Conservation (phyloP, 352 stramenopile genomes). For the Globisporangium abappressorium region DNA sequence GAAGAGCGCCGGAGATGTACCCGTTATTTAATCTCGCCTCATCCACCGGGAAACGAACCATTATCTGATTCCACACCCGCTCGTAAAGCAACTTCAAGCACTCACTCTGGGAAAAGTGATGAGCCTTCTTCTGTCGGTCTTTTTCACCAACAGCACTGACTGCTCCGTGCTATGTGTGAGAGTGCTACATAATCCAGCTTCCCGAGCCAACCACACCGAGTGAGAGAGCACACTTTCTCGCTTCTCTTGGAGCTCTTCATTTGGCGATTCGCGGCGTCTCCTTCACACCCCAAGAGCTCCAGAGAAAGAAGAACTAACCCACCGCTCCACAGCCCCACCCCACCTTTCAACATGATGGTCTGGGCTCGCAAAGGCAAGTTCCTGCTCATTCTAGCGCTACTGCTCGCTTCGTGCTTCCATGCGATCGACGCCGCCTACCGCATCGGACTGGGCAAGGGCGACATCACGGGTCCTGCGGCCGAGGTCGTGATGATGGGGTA, state of each 20-base stretch:
- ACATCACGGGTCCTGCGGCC: slow-evolving; percentile 58
- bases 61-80: not conserved
- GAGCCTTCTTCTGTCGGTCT: not conserved
- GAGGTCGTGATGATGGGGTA: slow-evolving; percentile 72
- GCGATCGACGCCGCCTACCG: slow-evolving; percentile 24
- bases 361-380: not conserved
- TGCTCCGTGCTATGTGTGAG: too few relatives aligned
- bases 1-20: not conserved
- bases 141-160: not conserved
- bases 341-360: not conserved
- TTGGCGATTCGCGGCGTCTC: not conserved
- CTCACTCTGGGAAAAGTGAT: not conserved
- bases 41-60: not conserved
- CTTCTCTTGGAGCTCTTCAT: not conserved
- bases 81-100: not conserved
- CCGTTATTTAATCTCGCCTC: not conserved
- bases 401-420: not conserved
- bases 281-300: not conserved
- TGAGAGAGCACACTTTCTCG: not conserved
- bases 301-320: not conserved
- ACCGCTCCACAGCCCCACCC: not conserved
- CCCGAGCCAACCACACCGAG: not conserved
- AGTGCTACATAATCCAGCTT: too few relatives aligned
- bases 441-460: slow-evolving; percentile 53
- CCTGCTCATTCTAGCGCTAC: not conserved